These are phyloP conservation scores for Leccinum aurantiacum DNA, from an alignment of 768 basidiomycete species.

Conservation along the genomic window DNA sequence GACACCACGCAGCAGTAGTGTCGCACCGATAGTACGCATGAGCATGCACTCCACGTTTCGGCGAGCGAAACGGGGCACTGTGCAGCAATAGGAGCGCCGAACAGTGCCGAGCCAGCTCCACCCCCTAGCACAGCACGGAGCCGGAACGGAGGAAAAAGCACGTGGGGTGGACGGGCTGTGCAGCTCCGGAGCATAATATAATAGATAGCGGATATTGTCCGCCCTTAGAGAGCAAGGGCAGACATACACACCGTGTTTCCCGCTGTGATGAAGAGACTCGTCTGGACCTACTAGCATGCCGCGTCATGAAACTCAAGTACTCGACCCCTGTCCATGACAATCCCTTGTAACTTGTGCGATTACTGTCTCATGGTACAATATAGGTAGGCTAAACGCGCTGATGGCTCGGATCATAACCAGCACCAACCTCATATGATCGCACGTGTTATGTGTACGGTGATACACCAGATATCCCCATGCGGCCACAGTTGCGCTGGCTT, in stretches of 20 bases:
- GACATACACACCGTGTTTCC: background rate
- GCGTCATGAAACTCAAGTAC: background rate
- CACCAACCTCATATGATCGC: background rate
- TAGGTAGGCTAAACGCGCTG: background rate
- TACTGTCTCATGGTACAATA: background rate
- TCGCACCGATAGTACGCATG: no score
- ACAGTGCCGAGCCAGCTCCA: no score
- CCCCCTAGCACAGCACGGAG: no score
- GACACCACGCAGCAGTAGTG: no score
- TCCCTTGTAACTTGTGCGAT: background rate
- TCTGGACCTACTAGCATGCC: background rate
- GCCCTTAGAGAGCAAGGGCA: constrained; percentile 49
- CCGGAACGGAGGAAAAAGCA: no score
- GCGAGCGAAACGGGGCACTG: no score
- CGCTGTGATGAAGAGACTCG: background rate
- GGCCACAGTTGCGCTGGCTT: background rate
- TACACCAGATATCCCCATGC: background rate
- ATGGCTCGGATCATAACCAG: background rate
- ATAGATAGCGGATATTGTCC: constrained; percentile 38
- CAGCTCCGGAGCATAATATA: no score
- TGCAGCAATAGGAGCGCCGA: no score
- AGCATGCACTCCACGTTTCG: no score
- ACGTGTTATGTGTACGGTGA: background rate
- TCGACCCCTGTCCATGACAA: background rate
- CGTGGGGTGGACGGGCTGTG: no score